Evolutionary conservation across 2,329 filamentous ascomycete species (phyloP).

Genomic region (Penicillium sp.): DNA sequence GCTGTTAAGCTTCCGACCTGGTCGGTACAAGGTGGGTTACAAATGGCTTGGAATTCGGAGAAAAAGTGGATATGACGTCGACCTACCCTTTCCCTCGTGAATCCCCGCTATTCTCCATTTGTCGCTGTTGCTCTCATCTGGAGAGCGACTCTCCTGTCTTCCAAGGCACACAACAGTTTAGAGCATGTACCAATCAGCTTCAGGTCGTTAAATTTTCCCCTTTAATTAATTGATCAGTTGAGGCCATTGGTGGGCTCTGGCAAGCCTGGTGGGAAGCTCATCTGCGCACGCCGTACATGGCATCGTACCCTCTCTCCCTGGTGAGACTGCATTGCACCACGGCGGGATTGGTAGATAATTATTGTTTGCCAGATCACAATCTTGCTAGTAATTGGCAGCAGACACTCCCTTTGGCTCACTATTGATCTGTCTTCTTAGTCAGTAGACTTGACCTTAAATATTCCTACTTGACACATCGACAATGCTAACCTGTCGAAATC

Average conservation of each 20-base stretch:
- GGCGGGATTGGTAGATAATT: too few species aligned
- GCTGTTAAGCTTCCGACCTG: slow-evolving; percentile 4
- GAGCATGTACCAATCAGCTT: not conserved
- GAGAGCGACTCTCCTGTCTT: not conserved
- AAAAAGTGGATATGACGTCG: slow-evolving; percentile 36
- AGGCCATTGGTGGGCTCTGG: not conserved
- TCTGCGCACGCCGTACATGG: not conserved
- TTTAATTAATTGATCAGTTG: not conserved
- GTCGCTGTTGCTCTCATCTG: not conserved
- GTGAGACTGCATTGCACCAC: too few species aligned
- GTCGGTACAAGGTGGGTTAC: slow-evolving; percentile 19
- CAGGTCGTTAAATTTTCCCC: not conserved
- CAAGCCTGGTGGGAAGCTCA: not conserved
- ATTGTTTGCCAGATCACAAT: too few species aligned
- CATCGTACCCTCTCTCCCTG: too few species aligned
- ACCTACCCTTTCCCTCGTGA: slow-evolving; percentile 8
- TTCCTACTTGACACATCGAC: too few species aligned
- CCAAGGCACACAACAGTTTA: not conserved
- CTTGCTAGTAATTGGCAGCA: too few species aligned
- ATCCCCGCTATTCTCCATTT: not conserved
- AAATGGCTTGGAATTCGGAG: slow-evolving; percentile 10
- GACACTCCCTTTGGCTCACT: too few species aligned
- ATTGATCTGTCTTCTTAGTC: too few species aligned
- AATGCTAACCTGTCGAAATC: too few species aligned
- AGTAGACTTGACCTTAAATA: too few species aligned